phyloP scores from a whole-genome alignment of 148 eudicot genomes.

The Cornus controversa region DNA sequence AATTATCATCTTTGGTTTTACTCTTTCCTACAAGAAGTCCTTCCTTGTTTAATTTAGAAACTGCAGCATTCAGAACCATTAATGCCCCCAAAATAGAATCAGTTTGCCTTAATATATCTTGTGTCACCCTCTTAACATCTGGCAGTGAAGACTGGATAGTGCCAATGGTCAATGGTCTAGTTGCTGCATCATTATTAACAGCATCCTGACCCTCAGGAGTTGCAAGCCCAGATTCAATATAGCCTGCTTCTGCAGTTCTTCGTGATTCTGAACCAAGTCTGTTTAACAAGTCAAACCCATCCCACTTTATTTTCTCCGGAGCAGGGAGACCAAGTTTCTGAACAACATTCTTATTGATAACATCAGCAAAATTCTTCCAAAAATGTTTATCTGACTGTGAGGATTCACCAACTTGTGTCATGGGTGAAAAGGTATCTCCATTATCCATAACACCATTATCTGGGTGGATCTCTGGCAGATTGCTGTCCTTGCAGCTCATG shows the following conservation, averaged over 20 bases:
- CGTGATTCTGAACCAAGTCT: conserved; percentile 63
- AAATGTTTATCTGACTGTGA: conserved; percentile 58
- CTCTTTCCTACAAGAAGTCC: conserved; percentile 33
- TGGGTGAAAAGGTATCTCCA: conserved; percentile 2
- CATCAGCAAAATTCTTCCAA: conserved; percentile 74
- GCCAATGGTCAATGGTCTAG: conserved; percentile 23
- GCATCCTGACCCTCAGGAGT: conserved; percentile 42
- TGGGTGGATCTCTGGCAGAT: conserved; percentile 3
- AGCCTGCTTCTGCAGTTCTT: conserved; percentile 69
- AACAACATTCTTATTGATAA: conserved; percentile 66
- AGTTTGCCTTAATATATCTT: conserved; percentile 79
- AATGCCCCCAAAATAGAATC: conserved; percentile 83
- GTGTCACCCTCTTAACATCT: conserved; percentile 81
- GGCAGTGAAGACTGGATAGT: conserved; percentile 58
- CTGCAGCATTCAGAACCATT: conserved; percentile 80
- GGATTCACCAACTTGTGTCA: conserved; percentile 23
- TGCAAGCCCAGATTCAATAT: conserved; percentile 94
- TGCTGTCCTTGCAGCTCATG: conserved; percentile 16
- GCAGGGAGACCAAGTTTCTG: conserved; percentile 71
- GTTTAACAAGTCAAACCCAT: conserved; percentile 69
- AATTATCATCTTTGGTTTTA: conserved; percentile 36
- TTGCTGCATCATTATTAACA: conserved; percentile 25
- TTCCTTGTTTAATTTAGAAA: conserved; percentile 57
- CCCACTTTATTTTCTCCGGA: conserved; percentile 88
- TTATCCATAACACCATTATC: conserved; percentile 6